Evolutionary conservation across 305 asterid genomes (phyloP).

Genomic region (Solanum aculeatissimum): DNA sequence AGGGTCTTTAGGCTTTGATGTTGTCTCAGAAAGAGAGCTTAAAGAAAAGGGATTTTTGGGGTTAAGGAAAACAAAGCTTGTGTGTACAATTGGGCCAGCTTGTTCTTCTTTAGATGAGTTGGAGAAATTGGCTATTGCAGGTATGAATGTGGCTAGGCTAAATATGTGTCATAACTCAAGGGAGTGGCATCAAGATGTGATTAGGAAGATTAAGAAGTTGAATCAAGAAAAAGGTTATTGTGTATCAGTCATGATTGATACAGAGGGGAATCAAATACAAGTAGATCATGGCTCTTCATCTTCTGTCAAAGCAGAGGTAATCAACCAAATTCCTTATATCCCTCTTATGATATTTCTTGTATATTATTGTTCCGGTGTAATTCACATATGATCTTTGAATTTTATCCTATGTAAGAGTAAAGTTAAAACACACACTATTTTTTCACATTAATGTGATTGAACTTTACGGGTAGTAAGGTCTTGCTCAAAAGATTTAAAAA

Average conservation of each 20-base stretch:
- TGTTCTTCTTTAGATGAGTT: constrained; percentile 50
- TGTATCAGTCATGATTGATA: constrained; percentile 80
- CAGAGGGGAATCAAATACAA: constrained; percentile 69
- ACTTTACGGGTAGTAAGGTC: neutral
- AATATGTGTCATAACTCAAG: constrained; percentile 72
- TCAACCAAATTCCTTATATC: neutral
- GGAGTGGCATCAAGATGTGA: constrained; percentile 69
- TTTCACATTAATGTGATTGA: neutral
- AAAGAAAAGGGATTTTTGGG: constrained; percentile 74
- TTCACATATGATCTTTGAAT: neutral
- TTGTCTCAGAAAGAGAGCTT: constrained; percentile 57
- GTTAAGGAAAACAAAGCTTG: constrained; percentile 76
- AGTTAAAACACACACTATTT: neutral
- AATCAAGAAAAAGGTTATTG: constrained; percentile 60
- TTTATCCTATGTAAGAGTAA: neutral
- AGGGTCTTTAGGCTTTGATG: constrained; percentile 45
- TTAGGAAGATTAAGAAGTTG: constrained; percentile 59
- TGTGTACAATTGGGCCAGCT: constrained; percentile 84
- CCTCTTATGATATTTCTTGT: neutral
- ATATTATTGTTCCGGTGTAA: neutral
- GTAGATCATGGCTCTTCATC: constrained; percentile 80
- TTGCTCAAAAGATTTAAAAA: neutral
- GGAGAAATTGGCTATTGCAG: constrained; percentile 67
- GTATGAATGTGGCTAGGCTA: constrained; percentile 90
- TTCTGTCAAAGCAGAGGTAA: constrained; percentile 83